These are phyloP conservation scores for Auricularia sp. DNA, from an alignment of 768 basidiomycete species.

Conservation along the genomic window DNA sequence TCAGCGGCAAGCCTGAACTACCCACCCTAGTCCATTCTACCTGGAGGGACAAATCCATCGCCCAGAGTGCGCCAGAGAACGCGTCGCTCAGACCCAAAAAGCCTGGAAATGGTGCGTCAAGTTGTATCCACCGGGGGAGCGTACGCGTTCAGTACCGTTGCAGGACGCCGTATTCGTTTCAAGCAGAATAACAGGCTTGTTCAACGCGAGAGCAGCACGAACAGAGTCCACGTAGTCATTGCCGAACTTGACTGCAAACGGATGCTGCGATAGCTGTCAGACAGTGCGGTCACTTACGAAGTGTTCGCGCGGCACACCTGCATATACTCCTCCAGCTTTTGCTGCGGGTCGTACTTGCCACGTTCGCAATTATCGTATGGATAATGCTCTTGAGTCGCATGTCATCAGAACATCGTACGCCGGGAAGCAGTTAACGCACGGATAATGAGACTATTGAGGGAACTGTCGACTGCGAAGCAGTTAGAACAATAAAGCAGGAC, in stretches of 20 bases:
- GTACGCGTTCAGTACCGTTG: constrained; percentile 16
- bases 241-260: not conserved
- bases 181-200: constrained; percentile 40
- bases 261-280: not conserved
- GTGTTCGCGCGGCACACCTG: not conserved
- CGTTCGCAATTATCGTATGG: not conserved
- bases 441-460: constrained; percentile 28
- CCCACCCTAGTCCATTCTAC: constrained; percentile 13
- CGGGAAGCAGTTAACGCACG: constrained; percentile 35
- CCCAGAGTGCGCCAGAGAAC: constrained; percentile 44
- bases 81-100: constrained; percentile 41
- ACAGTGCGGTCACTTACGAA: not conserved
- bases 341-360: not conserved
- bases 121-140: no score
- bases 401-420: constrained; percentile 20
- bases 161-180: constrained; percentile 47
- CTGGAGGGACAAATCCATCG: constrained; percentile 37
- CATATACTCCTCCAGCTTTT: not conserved
- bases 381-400: not conserved
- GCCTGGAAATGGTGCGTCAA: no score
- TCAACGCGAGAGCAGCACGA: constrained; percentile 4
- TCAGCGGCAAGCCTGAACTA: constrained; percentile 42
- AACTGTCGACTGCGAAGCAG: constrained; percentile 12
- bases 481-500: not conserved
- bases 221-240: not conserved